phyloP scores from a whole-genome alignment of 2,329 filamentous ascomycete genomes.

The Fusarium zealandicum region DNA sequence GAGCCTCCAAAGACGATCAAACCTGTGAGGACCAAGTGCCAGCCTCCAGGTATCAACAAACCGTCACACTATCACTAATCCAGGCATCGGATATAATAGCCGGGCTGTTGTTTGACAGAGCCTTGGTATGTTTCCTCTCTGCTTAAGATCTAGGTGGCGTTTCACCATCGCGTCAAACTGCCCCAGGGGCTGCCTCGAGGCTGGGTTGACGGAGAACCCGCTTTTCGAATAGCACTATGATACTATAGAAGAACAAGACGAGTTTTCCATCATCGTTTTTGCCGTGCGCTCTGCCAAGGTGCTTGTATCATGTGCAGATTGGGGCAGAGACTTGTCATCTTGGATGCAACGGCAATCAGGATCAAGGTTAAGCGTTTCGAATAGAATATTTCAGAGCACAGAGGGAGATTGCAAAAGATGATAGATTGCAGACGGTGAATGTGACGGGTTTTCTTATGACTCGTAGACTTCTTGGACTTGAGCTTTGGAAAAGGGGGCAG shows the following conservation, averaged over 20 bases:
- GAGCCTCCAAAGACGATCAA: conserved; percentile 25
- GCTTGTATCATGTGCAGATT: neutral
- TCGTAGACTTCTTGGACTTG: neutral
- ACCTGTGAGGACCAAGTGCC: conserved; percentile 12
- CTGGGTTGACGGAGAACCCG: conserved; percentile 5
- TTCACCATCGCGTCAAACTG: conserved; percentile 33
- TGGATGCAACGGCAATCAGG: neutral
- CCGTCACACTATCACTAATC: conserved; percentile 17
- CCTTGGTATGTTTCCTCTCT: conserved; percentile 21
- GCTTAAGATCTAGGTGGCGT: conserved; percentile 19
- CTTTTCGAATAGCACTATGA: conserved; percentile 16
- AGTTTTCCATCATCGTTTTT: neutral
- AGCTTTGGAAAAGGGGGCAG: neutral
- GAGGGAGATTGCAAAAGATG: neutral
- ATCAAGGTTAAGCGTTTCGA: no score
- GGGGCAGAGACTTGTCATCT: neutral
- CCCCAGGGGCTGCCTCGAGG: neutral
- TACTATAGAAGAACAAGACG: conserved; percentile 13
- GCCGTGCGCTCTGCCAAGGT: neutral
- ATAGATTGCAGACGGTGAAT: neutral
- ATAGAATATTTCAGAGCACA: neutral
- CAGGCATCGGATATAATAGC: conserved; percentile 15
- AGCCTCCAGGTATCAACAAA: conserved; percentile 13
- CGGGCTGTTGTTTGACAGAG: conserved; percentile 23
- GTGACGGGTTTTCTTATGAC: conserved; percentile 3